Evolutionary conservation across 1,139 yeast species (phyloP), one percentile per base, ranked within the genome.

Genomic region (Hanseniaspora uvarum): DNA sequence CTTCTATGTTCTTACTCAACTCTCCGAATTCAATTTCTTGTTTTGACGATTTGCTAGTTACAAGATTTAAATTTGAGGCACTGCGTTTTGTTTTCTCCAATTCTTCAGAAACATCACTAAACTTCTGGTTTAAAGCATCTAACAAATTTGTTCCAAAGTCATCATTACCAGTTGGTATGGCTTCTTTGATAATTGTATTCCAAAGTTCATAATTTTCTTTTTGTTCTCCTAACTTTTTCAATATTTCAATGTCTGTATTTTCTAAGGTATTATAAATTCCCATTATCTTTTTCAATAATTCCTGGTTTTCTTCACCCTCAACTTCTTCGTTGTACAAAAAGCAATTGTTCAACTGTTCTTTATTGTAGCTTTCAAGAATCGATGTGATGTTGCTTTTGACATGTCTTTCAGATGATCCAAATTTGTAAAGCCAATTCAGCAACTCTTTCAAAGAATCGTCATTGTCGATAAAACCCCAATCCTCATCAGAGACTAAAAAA

Each of bases 391-490:
- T 95, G 58, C 82, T 82, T 38, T 77, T 69, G 46, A 92, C 72
- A 40, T 71, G 73, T 10, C 80, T 73, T 64, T 92, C 98, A 46
- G 96, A 73, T 53, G 71, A 72, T 3, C 97, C 97, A 75, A 81
- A 78, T 7, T 79, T 81, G 61, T 83, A 81, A 54, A 89, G 72
- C 87, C 94, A 85, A 12, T 69, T 64, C 7, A 82, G 59, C 31
- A 92, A 66, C n/a, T 64, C 65, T 1, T 75, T 77, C 36, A 89
- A 67, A 54, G 85, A 83, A 11, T 75, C 78, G 1, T 77, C 74
- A 1, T 68, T 70, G 57, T 88, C 95, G 33, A 73, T 63, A 61
- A 76, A 86, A 62, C 67, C 82, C 60, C 87, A 79, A 92, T 96
- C 75, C 8, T 69, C 61, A 5, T 80, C 75, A 26, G 74, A 69